Base-by-base conservation (phyloP, 495 filamentous ascomycete species). In the Penicillium soppii region DNA sequence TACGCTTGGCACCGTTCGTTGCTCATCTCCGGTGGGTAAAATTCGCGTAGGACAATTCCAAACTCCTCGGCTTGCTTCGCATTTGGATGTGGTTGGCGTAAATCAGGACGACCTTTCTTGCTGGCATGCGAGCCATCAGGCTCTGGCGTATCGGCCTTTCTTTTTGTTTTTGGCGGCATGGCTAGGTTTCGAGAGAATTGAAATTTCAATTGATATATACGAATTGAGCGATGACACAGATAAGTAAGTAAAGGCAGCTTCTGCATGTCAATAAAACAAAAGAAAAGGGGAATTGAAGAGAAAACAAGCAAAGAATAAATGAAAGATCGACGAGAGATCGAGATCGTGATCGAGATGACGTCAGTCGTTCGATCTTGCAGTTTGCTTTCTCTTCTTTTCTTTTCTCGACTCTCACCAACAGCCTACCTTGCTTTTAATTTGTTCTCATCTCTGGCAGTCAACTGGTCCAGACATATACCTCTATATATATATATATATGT, bases 11-110 rank as follows among this genome's bases (percentile, higher is more conserved):
- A 88, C 12, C 90, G 83, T 43, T 75, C 80, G 52, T 89, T 91
- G 62, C 77, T 86, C 82, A 96, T 92, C 57, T 95, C 89, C 4
- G 80, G 82, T 0, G 90, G 90, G 54, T 96, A 97, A 71, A 85
- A 97, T 36, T 86, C 75, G 54, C 90, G 86, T 20, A 89, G 72
- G 5, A 91, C 83, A 22, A 91, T 83, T 25, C 83, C 87, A 54
- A 85, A 74, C n/a, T 83, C 76, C 52, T 86, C 83, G 15, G 83
- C 72, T 19, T 82, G 60, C 38, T 68, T 57, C 4, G 72, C 65
- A 38, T 69, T 66, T n/a, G 65, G 69, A 51, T 75, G 72, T 10
- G 67, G 67, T 12, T 54, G 45, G 1, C 43, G 49, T 25, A 66
- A n/a, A 41, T 66, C 65, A 0, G 53, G 32, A 7, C 26, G 43